These are phyloP conservation scores for Uronychia setigera DNA, from an alignment of 73 alveolate genomes.

Conservation along the genomic window DNA sequence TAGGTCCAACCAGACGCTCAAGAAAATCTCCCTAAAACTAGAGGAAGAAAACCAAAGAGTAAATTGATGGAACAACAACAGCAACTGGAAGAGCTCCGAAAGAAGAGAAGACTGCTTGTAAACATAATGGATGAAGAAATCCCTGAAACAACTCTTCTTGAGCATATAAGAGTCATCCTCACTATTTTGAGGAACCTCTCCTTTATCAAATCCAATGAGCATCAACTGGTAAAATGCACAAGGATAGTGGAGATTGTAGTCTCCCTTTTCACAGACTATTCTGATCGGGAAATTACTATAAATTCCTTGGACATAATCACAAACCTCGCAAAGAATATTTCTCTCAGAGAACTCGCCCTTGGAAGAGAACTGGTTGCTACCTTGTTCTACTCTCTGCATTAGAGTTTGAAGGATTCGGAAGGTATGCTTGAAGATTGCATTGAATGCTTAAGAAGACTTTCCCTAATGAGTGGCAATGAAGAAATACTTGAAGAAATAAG, in stretches of 20 bases:
- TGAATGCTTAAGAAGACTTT: conserved; percentile 91
- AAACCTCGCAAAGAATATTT: conserved; percentile 88
- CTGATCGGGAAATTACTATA: conserved; percentile 81
- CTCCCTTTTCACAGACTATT: conserved; percentile 80
- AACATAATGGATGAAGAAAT: conserved; percentile 85
- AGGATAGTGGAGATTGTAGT: conserved; percentile 82
- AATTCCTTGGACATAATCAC: conserved; percentile 89
- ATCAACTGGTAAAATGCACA: conserved; percentile 76
- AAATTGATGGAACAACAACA: conserved; percentile 68
- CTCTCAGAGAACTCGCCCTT: conserved; percentile 70
- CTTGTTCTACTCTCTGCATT: conserved; percentile 69
- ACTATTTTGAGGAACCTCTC: conserved; percentile 87
- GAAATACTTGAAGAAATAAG: conserved; percentile 80
- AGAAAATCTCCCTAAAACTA: conserved; percentile 62
- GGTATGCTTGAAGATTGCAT: conserved; percentile 78
- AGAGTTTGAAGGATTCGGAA: conserved; percentile 54
- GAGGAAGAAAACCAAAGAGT: conserved; percentile 81
- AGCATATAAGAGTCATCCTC: conserved; percentile 76
- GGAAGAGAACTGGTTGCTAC: conserved; percentile 78
- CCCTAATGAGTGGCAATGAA: conserved; percentile 90
- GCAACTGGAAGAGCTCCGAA: conserved; percentile 73
- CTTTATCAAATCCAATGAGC: conserved; percentile 88
- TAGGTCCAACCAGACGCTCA: conserved; percentile 19
- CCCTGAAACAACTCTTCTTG: conserved; percentile 82
- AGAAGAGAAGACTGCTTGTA: conserved; percentile 75